Conservation (phyloP, 768 basidiomycete genomes). For the Lactarius vividus region DNA sequence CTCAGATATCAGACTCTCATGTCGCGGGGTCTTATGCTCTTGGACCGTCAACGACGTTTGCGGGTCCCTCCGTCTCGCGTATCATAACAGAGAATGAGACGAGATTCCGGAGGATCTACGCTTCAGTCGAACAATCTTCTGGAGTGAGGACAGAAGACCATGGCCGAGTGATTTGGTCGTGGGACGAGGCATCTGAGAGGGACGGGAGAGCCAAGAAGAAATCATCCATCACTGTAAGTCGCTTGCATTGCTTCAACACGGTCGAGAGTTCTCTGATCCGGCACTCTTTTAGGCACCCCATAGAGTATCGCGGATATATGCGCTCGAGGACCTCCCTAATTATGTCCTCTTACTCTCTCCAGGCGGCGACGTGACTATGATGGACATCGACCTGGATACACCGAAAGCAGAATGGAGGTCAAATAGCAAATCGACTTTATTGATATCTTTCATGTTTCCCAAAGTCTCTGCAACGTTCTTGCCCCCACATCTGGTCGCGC, state of each 20-base stretch:
- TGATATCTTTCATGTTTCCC: conserved; percentile 36
- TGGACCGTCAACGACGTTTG: conserved; percentile 27
- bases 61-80: conserved; percentile 27
- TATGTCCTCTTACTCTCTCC: conserved; percentile 37
- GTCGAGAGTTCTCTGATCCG: conserved; percentile 8
- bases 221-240: conserved; percentile 41
- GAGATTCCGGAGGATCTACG: conserved; percentile 24
- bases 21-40: conserved; percentile 22
- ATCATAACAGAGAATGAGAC: conserved; percentile 10
- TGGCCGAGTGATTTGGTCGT: conserved; percentile 27
- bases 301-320: conserved; percentile 39
- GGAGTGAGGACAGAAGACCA: conserved; percentile 12
- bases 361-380: conserved; percentile 36
- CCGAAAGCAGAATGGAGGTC: conserved; percentile 27
- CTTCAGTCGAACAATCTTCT: conserved; percentile 15
- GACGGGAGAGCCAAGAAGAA: conserved; percentile 38
- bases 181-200: conserved; percentile 34
- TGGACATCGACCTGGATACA: conserved; percentile 33
- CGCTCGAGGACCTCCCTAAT: conserved; percentile 32
- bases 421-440: conserved; percentile 33
- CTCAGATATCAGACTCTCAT: conserved; percentile 24
- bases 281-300: conserved; percentile 42
- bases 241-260: conserved; percentile 3
- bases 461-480: conserved; percentile 33
- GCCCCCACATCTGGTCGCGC: conserved; percentile 18